A percentile compares a stretch with the other conserved stretches of the same genome.
Conservation (phyloP, 129 eudicot genomes). For the Flaveria ramosissima region DNA sequence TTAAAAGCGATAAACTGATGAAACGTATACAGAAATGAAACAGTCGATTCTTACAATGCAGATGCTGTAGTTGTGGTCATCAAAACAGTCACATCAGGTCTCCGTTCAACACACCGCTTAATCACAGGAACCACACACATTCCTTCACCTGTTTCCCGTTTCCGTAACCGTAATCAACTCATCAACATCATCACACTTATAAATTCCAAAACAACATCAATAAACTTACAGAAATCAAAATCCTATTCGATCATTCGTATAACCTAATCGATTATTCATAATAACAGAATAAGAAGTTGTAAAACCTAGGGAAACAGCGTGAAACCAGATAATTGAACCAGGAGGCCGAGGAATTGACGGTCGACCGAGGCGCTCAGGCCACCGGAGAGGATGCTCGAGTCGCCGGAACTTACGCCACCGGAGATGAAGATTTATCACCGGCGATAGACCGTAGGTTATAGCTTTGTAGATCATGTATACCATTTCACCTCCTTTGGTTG, state of each 20-base stretch:
- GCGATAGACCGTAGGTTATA: slow-evolving; percentile 57
- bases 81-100: slow-evolving; percentile 73
- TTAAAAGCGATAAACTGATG: no score
- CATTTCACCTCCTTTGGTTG: slow-evolving; percentile 43
- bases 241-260: background rate
- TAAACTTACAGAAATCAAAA: background rate
- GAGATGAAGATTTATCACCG: slow-evolving; percentile 65
- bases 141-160: slow-evolving; percentile 73
- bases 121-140: slow-evolving; percentile 80
- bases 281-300: background rate
- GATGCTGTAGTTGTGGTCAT: slow-evolving; percentile 84
- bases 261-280: background rate
- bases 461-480: slow-evolving; percentile 64
- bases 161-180: slow-evolving; percentile 15
- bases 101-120: slow-evolving; percentile 60
- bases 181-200: background rate
- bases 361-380: slow-evolving; percentile 90
- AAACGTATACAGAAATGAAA: background rate
- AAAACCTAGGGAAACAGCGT: slow-evolving; percentile 91
- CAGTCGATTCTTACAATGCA: slow-evolving; percentile 66
- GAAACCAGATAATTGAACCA: slow-evolving; percentile 86
- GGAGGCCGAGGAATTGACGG: slow-evolving; percentile 75
- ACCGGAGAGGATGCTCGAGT: slow-evolving; percentile 78
- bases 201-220: background rate
- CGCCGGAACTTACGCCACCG: slow-evolving; percentile 80